phyloP scores from a whole-genome alignment of 148 eudicot genomes.

The Chenopodium suecicum region DNA sequence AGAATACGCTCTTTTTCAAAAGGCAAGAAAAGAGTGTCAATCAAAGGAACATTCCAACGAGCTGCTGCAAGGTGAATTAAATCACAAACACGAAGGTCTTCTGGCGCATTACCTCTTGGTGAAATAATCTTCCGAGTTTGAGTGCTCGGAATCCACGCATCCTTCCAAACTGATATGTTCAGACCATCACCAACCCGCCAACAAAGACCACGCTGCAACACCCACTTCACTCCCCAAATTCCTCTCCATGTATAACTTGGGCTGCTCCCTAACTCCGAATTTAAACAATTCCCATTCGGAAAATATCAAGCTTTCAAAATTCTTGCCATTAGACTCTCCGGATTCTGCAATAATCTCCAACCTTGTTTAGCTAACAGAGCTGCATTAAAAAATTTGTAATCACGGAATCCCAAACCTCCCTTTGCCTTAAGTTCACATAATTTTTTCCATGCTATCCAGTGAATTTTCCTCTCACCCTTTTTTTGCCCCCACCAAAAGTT shows the following conservation, averaged over 20 bases:
- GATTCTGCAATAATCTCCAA: neutral
- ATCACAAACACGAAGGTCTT: too few species aligned
- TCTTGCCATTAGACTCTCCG: neutral
- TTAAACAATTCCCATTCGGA: neutral
- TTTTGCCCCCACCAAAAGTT: neutral
- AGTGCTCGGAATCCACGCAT: neutral
- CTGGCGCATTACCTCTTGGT: neutral
- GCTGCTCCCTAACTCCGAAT: neutral
- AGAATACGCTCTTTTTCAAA: too few species aligned
- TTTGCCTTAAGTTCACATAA: neutral
- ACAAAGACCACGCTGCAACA: neutral
- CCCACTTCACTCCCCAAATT: neutral
- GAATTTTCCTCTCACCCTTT: slow-evolving; percentile 2
- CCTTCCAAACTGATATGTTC: neutral
- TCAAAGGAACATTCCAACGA: too few species aligned
- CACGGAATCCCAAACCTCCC: slow-evolving; percentile 1
- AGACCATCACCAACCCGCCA: neutral
- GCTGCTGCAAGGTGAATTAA: too few species aligned
- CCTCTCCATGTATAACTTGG: neutral
- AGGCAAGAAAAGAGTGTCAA: too few species aligned
- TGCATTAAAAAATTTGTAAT: neutral
- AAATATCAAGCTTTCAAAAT: neutral
- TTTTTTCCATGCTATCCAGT: slow-evolving; percentile 4
- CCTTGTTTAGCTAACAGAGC: slow-evolving; percentile 2
- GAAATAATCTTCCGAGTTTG: neutral